Evolutionary conservation across 495 filamentous ascomycete species (phyloP).

Genomic region (Penicillium cataractarum): DNA sequence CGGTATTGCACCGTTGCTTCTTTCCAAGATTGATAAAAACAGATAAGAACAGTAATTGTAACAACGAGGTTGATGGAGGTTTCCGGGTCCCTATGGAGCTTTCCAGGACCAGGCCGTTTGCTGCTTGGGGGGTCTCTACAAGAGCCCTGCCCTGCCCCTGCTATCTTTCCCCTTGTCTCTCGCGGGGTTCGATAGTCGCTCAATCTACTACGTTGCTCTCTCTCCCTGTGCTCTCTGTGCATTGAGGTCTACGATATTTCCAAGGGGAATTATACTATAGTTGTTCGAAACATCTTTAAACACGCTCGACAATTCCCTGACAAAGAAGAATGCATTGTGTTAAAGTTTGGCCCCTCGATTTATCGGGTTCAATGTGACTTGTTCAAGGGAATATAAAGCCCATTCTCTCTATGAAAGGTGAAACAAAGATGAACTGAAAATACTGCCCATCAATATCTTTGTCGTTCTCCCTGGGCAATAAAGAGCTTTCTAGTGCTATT

Average conservation of each 20-base stretch:
- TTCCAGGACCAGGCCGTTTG: too few species aligned
- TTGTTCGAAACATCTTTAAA: neutral
- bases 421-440: neutral
- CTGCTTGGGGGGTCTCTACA: too few species aligned
- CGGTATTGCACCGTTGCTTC: neutral
- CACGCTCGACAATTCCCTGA: neutral
- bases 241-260: too few species aligned
- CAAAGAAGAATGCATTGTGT: neutral
- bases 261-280: neutral
- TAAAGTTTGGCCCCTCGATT: neutral
- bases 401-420: neutral
- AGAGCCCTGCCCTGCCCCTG: too few species aligned
- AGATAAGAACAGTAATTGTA: too few species aligned
- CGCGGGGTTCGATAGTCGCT: too few species aligned
- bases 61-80: too few species aligned
- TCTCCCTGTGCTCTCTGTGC: too few species aligned
- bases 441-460: too few species aligned
- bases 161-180: too few species aligned
- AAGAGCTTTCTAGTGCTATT: neutral
- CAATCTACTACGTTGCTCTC: too few species aligned
- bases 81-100: too few species aligned
- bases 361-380: neutral
- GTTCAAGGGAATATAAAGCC: neutral
- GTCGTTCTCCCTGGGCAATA: neutral
- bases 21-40: neutral